Base-by-base conservation (phyloP, 805 yeast genomes). In the Zygotorulaspora florentina region DNA sequence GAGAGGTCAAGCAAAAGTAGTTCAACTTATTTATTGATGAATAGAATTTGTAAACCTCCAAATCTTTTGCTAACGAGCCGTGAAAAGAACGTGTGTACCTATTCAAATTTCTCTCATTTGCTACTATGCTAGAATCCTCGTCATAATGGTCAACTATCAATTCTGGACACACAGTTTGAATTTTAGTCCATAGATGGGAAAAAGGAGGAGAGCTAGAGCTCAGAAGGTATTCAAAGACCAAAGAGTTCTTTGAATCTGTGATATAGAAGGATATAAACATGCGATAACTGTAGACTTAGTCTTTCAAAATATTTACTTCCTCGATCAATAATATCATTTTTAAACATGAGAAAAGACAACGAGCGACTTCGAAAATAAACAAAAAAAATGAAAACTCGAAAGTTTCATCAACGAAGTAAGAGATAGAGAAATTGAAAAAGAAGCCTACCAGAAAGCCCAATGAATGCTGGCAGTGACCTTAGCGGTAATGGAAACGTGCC, bases 241-340 rank as follows among this genome's bases (percentile, higher is more conserved):
- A 37, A 3, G 50, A 43, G 39, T 61, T 52, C 42, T 49, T 52
- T 4, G 52, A 30, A 45, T 58, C 62, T 2, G 65, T 61, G 20
- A 63, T 59, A 43, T 59, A 63, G 35, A 59, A 54, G n/a, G 65
- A 54, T 12, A 61, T 47, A 38, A 52, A 57, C 67, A 63, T 63
- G 12, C 16, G 20, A 4, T 12, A 26, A 16, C 7, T 8, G 10
- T 8, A 41, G 20, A 12, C 15, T 31, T 31, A 8, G 25, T 10
- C 33, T 38, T 38, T 5, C 33, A 20, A 20, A 5, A 20, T 7
- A 20, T 20, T 20, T 20, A 20, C 7, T 7, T 20, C 7, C 4
- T 5, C 15, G 33, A 12, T 12, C 29, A 29, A 12, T 16, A 13
- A 33, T 8, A 16, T 33, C 16, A n/a, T 33, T 33, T 9, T 13